These are phyloP conservation scores for Amorphotheca resinae DNA, from an alignment of 495 filamentous ascomycete genomes.

Conservation along the genomic window DNA sequence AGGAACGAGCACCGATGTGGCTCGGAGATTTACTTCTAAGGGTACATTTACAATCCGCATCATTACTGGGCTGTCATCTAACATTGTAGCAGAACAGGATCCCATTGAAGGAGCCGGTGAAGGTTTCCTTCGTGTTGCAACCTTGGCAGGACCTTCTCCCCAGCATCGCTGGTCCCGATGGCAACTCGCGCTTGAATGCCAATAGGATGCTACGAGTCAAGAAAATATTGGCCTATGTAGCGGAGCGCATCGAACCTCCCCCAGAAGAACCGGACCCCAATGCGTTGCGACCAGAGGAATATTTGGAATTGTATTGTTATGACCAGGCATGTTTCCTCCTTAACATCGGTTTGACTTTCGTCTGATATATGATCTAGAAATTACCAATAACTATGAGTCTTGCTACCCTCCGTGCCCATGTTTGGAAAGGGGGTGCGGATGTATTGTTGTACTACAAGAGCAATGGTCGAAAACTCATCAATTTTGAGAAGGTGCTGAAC, in stretches of 20 bases:
- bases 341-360: neutral
- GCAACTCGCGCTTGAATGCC: constrained; percentile 80
- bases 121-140: constrained; percentile 81
- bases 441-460: constrained; percentile 83
- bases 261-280: constrained; percentile 41
- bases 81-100: constrained; percentile 53
- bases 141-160: constrained; percentile 72
- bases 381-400: constrained; percentile 67
- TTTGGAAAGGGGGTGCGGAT: constrained; percentile 88
- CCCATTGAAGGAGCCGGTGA: constrained; percentile 81
- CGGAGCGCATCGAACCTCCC: constrained; percentile 72
- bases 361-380: constrained; percentile 23
- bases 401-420: constrained; percentile 73
- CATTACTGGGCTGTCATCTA: constrained; percentile 9
- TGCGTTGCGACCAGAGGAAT: constrained; percentile 72
- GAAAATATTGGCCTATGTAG: constrained; percentile 88
- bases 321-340: constrained; percentile 52
- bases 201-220: constrained; percentile 92
- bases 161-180: constrained; percentile 49
- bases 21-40: constrained; percentile 78
- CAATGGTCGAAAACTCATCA: constrained; percentile 55
- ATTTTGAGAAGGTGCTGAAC: constrained; percentile 10
- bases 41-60: constrained; percentile 27
- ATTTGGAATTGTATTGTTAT: constrained; percentile 88
- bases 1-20: constrained; percentile 80